Evolutionary conservation across 352 stramenopile genomes (phyloP).

Genomic region (Pythium insidiosum): DNA sequence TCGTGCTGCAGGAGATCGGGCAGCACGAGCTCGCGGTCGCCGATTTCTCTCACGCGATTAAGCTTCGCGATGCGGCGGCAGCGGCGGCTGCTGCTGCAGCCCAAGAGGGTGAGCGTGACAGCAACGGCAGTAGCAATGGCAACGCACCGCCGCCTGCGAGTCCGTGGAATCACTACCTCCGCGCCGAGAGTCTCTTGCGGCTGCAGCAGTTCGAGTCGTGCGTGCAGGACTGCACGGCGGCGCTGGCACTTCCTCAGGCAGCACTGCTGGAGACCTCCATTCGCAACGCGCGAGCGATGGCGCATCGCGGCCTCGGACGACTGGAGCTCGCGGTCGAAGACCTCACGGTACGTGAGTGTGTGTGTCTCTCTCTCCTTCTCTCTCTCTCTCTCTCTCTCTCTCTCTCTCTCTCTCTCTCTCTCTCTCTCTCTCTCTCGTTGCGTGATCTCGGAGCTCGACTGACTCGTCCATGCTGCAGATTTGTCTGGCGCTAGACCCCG

Average conservation of each 20-base stretch:
- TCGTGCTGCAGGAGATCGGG: slow-evolving; percentile 52
- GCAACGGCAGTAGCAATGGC: too few relatives aligned
- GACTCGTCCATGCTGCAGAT: too few relatives aligned
- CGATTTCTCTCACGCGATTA: slow-evolving; percentile 33
- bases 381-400: too few relatives aligned
- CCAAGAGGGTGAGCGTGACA: neutral
- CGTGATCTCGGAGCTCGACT: too few relatives aligned
- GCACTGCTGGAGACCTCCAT: slow-evolving; percentile 26
- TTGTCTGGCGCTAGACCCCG: slow-evolving; percentile 27
- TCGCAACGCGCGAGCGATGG: slow-evolving; percentile 51
- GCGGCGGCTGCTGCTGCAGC: neutral
- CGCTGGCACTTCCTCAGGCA: slow-evolving; percentile 12
- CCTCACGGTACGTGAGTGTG: slow-evolving; percentile 32
- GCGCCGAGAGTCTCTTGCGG: slow-evolving; percentile 34
- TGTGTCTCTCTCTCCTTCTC: too few relatives aligned
- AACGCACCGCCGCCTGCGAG: too few relatives aligned
- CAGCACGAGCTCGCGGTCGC: slow-evolving; percentile 38
- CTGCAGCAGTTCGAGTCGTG: slow-evolving; percentile 31
- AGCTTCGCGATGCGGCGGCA: slow-evolving; percentile 2
- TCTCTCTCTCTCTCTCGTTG: too few relatives aligned
- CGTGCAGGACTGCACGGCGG: slow-evolving; percentile 30
- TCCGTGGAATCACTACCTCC: slow-evolving; percentile 27
- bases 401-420: too few relatives aligned
- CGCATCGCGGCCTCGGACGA: slow-evolving; percentile 39
- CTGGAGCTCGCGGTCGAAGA: slow-evolving; percentile 46